Percentiles rank a stretch among this genome's conserved stretches.
phyloP scores from a whole-genome alignment of 129 eudicot species.

The Arctium minus region DNA sequence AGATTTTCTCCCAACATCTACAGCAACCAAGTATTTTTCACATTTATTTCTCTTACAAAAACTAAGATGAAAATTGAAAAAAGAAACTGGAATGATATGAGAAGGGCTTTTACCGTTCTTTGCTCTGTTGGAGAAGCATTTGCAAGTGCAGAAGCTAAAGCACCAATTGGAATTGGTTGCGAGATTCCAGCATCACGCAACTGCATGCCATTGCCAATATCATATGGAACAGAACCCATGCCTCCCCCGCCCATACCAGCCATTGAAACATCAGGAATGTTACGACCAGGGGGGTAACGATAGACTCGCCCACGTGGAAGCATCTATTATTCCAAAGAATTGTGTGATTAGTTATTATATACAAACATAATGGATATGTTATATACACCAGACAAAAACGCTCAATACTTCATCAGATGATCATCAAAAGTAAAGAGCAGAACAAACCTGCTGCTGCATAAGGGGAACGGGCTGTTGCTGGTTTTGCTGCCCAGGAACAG shows the following conservation, averaged over 20 bases:
- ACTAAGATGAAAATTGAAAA: neutral
- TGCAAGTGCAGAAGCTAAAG: constrained; percentile 83
- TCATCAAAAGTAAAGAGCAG: neutral
- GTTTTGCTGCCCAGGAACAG: constrained; percentile 55
- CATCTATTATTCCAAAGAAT: constrained; percentile 40
- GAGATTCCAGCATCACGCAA: constrained; percentile 58
- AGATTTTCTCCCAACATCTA: constrained; percentile 86
- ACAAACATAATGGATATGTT: neutral
- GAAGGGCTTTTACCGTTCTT: constrained; percentile 50
- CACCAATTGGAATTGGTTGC: constrained; percentile 71
- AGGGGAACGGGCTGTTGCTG: constrained; percentile 58
- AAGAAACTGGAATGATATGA: neutral
- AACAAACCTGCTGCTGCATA: constrained; percentile 81
- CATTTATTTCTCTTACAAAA: neutral
- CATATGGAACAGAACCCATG: constrained; percentile 68
- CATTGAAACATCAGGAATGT: constrained; percentile 52
- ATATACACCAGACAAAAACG: neutral
- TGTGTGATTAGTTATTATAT: neutral
- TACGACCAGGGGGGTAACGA: constrained; percentile 78
- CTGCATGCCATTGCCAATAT: constrained; percentile 57
- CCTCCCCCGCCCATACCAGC: constrained; percentile 47
- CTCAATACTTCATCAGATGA: neutral
- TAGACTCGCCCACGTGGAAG: constrained; percentile 73
- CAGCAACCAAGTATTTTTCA: neutral
- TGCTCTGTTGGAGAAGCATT: constrained; percentile 79